Percentiles rank a stretch among this genome's conserved stretches.
These are phyloP conservation scores for Thermothielavioides terrestris DNA, from an alignment of 495 filamentous ascomycete species.

Conservation along the genomic window DNA sequence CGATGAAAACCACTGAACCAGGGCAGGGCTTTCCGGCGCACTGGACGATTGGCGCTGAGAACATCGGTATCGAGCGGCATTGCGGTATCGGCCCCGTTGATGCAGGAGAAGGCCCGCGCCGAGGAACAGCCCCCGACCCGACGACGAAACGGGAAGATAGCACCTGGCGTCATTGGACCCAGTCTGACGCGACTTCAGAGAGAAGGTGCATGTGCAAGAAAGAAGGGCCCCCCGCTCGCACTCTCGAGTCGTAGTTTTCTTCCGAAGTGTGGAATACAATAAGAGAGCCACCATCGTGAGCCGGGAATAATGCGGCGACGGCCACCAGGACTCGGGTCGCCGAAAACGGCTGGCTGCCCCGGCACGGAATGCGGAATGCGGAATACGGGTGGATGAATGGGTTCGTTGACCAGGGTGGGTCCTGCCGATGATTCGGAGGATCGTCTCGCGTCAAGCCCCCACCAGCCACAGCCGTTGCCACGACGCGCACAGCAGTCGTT, in stretches of 20 bases:
- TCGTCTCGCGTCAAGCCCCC: background rate
- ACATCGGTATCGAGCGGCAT: background rate
- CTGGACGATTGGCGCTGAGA: background rate
- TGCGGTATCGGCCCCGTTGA: constrained; percentile 8
- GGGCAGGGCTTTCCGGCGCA: background rate
- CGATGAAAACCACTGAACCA: too few species aligned
- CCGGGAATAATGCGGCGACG: too few species aligned
- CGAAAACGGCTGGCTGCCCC: too few species aligned
- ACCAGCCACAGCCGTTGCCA: background rate
- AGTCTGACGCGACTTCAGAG: background rate
- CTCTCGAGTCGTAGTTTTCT: too few species aligned
- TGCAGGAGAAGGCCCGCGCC: background rate
- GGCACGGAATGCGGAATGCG: too few species aligned
- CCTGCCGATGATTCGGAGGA: too few species aligned
- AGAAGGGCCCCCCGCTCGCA: too few species aligned
- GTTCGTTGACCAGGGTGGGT: background rate
- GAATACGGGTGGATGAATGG: too few species aligned
- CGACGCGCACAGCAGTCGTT: too few species aligned
- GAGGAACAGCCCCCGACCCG: background rate
- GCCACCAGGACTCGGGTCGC: too few species aligned
- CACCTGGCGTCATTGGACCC: background rate
- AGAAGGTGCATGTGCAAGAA: background rate
- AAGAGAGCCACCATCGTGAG: too few species aligned
- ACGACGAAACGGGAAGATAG: background rate
- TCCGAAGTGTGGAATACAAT: too few species aligned